Base-by-base conservation (phyloP, 306 rosid species). In the Gynostemma pentaphyllum region DNA sequence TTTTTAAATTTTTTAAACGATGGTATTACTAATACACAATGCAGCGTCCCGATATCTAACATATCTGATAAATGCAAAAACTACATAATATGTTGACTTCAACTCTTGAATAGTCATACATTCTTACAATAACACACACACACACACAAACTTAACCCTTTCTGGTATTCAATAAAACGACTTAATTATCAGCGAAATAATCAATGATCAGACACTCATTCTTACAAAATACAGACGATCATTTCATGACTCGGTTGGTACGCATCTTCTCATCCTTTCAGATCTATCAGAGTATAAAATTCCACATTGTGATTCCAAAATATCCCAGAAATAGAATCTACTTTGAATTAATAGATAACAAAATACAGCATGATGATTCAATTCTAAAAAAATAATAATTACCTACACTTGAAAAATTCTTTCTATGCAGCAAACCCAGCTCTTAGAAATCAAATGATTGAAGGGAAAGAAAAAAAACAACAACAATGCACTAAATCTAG, bases 141-240 rank as follows among this genome's bases (percentile, higher is more conserved):
- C 5, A 57, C 37, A 18, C n/a, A n/a, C n/a, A 57, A 59, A 37
- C n/a, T n/a, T 59, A 21, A 22, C 7, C 9, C 7, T 36, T 39
- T 60, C 19, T 37, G 47, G 39, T 60, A 60, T 60, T 60, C 47
- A 61, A 7, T n/a, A 61, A 61, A 61, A 40, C 21, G 5, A 61
- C 30, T 24, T n/a, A 7, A 8, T 61, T 47, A 40, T 8, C 12
- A 61, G 34, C 27, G 40, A 61, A 39, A 61, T 23, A 23, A 7
- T 14, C 16, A 61, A 13, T 24, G 22, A 13, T 37, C 12, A 9
- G 23, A 18, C 48, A 36, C 64, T 57, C 45, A 10, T 18, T 34
- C 30, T 18, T 21, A 12, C 45, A 56, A 13, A 56, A 10, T 4
- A 39, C 19, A 47, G 28, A n/a, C n/a, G n/a, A n/a, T n/a, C 48